Evolutionary conservation across 202 grass and related monocot species (phyloP).

Genomic region (Hordeum pubiflorum): DNA sequence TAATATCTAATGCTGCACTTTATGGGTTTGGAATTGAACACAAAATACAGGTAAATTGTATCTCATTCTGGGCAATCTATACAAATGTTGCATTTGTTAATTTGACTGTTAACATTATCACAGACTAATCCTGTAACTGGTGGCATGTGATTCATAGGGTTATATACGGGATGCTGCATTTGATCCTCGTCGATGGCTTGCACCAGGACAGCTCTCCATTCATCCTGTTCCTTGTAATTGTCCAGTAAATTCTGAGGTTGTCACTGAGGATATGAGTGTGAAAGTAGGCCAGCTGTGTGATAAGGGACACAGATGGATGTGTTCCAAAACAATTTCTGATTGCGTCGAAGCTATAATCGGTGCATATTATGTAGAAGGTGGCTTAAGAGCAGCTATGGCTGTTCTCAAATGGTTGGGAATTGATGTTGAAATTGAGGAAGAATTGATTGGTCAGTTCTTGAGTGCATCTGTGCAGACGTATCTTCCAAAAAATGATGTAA

Average conservation of each 20-base stretch:
- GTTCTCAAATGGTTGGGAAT: conserved; percentile 82
- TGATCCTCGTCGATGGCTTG: conserved; percentile 84
- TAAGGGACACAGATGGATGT: conserved; percentile 86
- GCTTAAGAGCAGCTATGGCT: conserved; percentile 52
- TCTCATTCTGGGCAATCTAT: neutral
- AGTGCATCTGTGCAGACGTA: conserved; percentile 55
- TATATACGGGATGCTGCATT: conserved; percentile 93
- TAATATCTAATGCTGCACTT: conserved; percentile 79
- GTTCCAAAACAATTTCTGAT: conserved; percentile 93
- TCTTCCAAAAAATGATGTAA: conserved; percentile 39
- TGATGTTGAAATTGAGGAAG: conserved; percentile 40
- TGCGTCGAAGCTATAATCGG: conserved; percentile 89
- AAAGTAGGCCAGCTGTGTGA: conserved; percentile 81
- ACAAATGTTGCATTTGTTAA: conserved; percentile 12
- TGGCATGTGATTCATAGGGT: conserved; percentile 44
- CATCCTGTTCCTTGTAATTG: conserved; percentile 61
- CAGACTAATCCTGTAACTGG: conserved; percentile 10
- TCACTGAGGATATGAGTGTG: conserved; percentile 40
- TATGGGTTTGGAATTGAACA: conserved; percentile 57
- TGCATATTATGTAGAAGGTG: conserved; percentile 81
- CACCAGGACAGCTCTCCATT: conserved; percentile 70
- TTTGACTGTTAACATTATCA: neutral
- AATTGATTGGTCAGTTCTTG: conserved; percentile 44
- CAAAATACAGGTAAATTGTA: conserved; percentile 67
- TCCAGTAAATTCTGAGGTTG: conserved; percentile 29